Base-by-base conservation (phyloP, 1,284 basidiomycete species). In the Ceratobasidium sp. region DNA sequence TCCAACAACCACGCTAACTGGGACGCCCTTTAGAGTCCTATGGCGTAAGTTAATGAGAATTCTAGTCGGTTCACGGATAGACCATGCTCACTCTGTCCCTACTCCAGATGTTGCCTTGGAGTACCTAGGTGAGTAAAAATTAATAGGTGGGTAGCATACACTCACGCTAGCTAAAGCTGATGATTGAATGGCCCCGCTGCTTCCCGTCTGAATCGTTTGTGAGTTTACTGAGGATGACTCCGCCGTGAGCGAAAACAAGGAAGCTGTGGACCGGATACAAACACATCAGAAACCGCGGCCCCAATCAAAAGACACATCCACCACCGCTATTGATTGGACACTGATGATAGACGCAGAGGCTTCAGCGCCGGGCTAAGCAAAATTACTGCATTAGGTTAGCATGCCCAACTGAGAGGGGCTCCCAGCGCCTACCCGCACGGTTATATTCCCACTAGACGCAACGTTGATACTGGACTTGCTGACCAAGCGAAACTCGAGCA, bases 281-380 rank as follows among this genome's bases (percentile, higher is more conserved):
- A 48, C 2, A 48, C 14, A 28, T 62, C 28, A 62, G 60, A 34
- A 45, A 32, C 14, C 12, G 4, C 2, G n/a, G 10, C 4, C 45
- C 10, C 6, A 16, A 45, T 46, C 41, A 21, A 46, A 46, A 1
- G 12, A 3, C 14, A 4, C 28, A 8, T 2, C 3, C 3, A 34
- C 65, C 12, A 69, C 65, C 21, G 52, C 52, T 16, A 69, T 52
- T 41, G 52, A 69, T 57, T 43, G 34, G 12, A 41, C 28, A 34
- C 65, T 69, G n/a, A 69, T 43, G 28, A 50, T 69, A 4, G 65
- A 69, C 30, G 39, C 65, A 12, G 41, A 6, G 12, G 65, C 65
- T n/a, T 57, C 18, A 16, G 53, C 53, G 3, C 52, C 52, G 34
- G 65, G 52, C 65, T 69, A 30, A 28, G 9, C 23, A 16, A 12